phyloP scores from a whole-genome alignment of 1,284 basidiomycete species.

The Apiotrichum gracile region DNA sequence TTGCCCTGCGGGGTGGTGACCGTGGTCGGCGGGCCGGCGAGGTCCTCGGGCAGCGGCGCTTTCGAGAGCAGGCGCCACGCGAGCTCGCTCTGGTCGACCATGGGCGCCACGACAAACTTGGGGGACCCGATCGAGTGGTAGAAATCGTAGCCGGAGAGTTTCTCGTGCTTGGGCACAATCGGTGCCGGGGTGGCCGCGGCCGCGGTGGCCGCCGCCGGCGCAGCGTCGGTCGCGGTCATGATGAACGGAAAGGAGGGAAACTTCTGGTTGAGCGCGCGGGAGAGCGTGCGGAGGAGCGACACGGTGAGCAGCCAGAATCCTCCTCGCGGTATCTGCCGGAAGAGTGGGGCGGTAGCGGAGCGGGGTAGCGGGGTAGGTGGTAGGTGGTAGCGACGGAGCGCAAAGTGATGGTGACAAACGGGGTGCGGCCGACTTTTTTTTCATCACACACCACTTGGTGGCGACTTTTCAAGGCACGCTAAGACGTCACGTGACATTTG shows the following conservation, averaged over 20 bases:
- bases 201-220: neutral
- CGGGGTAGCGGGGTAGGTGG: neutral
- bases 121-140: conserved; percentile 77
- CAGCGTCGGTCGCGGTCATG: neutral
- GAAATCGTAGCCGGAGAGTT: conserved; percentile 73
- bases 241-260: neutral
- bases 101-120: conserved; percentile 85
- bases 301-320: too few species aligned
- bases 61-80: conserved; percentile 88
- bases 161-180: conserved; percentile 38
- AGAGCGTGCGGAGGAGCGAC: too few species aligned
- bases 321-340: neutral
- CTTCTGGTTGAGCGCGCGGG: too few species aligned
- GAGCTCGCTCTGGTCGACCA: conserved; percentile 96
- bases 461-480: too few species aligned
- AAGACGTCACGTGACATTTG: too few species aligned
- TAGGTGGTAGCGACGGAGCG: too few species aligned
- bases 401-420: too few species aligned
- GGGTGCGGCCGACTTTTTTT: too few species aligned
- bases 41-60: conserved; percentile 57
- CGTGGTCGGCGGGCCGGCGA: conserved; percentile 23
- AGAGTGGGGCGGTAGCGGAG: neutral
- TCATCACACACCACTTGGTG: too few species aligned
- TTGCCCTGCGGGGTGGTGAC: conserved; percentile 11
- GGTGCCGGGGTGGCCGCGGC: neutral